A percentile compares a stretch with the other conserved stretches of the same genome.
phyloP scores from a whole-genome alignment of 2,329 filamentous ascomycete species.

The Berkeleyomyces basicola region DNA sequence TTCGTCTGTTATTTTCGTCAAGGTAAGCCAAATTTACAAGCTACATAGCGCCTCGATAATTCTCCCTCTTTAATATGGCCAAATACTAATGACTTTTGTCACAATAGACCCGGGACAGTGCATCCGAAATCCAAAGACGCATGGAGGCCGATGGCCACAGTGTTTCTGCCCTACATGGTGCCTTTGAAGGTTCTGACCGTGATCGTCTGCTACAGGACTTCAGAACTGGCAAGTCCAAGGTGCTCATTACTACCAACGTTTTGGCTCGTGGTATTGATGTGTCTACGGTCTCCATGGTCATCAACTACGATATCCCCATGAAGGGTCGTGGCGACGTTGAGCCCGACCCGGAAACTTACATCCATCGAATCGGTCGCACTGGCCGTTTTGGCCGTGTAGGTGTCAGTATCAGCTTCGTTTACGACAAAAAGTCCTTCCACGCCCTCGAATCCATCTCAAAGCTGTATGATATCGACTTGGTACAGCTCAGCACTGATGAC shows the following conservation, averaged over 20 bases:
- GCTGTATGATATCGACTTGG: conserved; percentile 66
- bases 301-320: conserved; percentile 86
- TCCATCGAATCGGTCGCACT: conserved; percentile 93
- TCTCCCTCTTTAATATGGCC: background rate
- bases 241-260: conserved; percentile 95
- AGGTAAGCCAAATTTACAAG: conserved; percentile 34
- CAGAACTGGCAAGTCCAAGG: conserved; percentile 73
- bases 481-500: conserved; percentile 66
- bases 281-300: conserved; percentile 87
- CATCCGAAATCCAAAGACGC: conserved; percentile 64
- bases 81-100: background rate
- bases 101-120: conserved; percentile 63
- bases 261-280: conserved; percentile 88
- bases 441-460: conserved; percentile 65
- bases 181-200: conserved; percentile 66
- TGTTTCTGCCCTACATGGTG: conserved; percentile 77
- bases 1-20: conserved; percentile 95
- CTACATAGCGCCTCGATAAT: background rate
- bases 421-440: conserved; percentile 65
- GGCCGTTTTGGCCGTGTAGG: conserved; percentile 93
- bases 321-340: conserved; percentile 60
- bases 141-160: conserved; percentile 85
- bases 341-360: conserved; percentile 86
- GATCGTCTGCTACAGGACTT: conserved; percentile 77
- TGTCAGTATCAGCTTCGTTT: conserved; percentile 88